Evolutionary conservation across 352 stramenopile species (phyloP), one percentile per base, ranked within the genome.

Genomic region (Phytophthora palmivora): DNA sequence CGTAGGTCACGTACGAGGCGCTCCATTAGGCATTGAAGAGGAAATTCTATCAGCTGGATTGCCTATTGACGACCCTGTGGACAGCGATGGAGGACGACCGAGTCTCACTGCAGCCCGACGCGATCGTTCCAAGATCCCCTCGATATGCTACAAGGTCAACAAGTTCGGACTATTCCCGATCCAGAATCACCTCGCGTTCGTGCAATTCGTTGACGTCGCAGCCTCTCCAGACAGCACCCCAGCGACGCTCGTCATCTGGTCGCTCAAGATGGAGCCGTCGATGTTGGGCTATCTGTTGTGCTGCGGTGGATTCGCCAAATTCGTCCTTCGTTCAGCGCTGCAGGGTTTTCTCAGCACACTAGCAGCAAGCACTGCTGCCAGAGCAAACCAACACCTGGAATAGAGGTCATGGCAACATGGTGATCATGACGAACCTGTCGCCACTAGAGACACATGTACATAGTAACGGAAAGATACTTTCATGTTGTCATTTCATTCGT

Each of bases 11-110:
- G 57, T 79, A 45, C 82, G 81, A 9, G 19, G 54, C 6, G 67
- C 77, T 33, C 56, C 76, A 36, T 58, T 91, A 12, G 80, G 82
- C 11, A 74, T 91, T 24, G 65, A 79, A 52, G 82, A 91, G 48
- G 71, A 91, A 48, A 93, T 93, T 51, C 28, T 93, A 28, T 84
- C 76, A 6, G 80, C 45, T 1, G 84, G 84, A 15, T 16, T 76
- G 44, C 57, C 73, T 33, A 32, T 65, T 33, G 42, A 66, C 30
- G 57, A 75, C 4, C 46, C 34, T 0, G 56, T 63, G 12, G 69
- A 84, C 19, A 72, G 45, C 18, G 58, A 70, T 42, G 63, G 63
- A 53, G 68, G 63, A 19, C 69, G 69, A 8, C 58, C 64, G 11
- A 77, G 58, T 65, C 55, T 69, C 4, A 42, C 55, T 30, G 53